Percentiles rank a stretch among this genome's conserved stretches.
Evolutionary conservation across 495 filamentous ascomycete species (phyloP).

Genomic region (Neurospora sp.): DNA sequence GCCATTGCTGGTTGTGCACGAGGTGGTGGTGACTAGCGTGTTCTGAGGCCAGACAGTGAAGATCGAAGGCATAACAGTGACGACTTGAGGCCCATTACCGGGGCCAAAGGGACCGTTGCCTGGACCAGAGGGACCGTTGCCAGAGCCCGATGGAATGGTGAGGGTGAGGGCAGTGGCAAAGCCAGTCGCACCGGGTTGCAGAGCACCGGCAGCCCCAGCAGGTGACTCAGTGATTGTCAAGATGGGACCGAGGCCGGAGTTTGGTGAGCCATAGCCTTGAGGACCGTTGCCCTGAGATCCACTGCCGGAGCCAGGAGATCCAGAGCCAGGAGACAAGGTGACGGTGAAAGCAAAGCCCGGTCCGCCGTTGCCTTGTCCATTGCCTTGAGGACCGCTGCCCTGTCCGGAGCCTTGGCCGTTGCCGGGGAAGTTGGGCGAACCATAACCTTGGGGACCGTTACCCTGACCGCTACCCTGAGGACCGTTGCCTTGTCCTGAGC

Average conservation of each 20-base stretch:
- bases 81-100: background rate
- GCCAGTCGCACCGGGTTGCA: background rate
- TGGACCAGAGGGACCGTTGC: background rate
- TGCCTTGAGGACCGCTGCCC: background rate
- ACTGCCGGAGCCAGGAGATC: background rate
- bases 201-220: background rate
- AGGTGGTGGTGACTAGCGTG: background rate
- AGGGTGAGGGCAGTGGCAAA: background rate
- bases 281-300: background rate
- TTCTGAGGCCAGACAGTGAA: constrained; percentile 8
- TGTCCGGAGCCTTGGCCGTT: background rate
- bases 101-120: background rate
- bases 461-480: background rate
- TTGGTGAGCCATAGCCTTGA: background rate
- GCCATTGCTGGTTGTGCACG: background rate
- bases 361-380: background rate
- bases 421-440: background rate
- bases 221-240: background rate
- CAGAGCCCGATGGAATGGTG: background rate
- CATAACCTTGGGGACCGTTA: background rate
- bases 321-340: background rate
- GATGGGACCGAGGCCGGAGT: background rate
- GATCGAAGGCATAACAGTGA: constrained; percentile 7
- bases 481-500: background rate
- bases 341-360: background rate